Evolutionary conservation across 352 stramenopile genomes (phyloP), one percentile per base, ranked within the genome.

Genomic region (Phytophthora hibernalis): DNA sequence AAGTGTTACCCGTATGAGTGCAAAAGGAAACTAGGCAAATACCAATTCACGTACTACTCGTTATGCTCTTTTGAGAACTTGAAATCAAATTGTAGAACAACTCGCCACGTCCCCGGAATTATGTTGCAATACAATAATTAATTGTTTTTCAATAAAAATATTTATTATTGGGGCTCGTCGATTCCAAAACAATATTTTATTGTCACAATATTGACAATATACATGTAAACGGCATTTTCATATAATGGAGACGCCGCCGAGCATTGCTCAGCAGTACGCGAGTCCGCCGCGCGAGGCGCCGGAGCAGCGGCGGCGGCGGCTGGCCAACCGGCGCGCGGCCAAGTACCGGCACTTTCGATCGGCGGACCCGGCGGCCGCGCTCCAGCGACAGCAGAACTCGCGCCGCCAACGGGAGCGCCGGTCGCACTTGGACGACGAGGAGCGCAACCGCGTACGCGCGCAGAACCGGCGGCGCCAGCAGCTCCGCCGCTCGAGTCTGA

Each of bases 401-500:
- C 65, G 45, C 11, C 65, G 77, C 8, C 83, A 91, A 54, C 81
- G 79, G 22, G 65, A 74, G 6, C 81, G 80, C 12, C 81, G 83
- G 3, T 58, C 67, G 28, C 68, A 72, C 24, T 65, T 90, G 52
- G 76, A 92, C 44, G 76, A 77, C 28, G 52, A 42, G 15, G 60
- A 73, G 7, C 72, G 68, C 13, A 57, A 61, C 1, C 68, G 62
- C 30, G 54, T 90, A 20, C 81, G 85, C 16, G 74, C 87, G 42
- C 80, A 90, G 63, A 93, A 93, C 63, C 81, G 81, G 11, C 57
- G 70, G 10, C 77, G 85, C 0, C 85, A 93, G 67, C 70, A 86
- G 54, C 54, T 81, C 30, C 74, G 83, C 5, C 70, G 85, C 13
- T 51, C 79, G 48, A 75, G 62, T 21, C 56, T 92, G 54, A 90